A percentile compares a stretch with the other conserved stretches of the same genome.
Evolutionary conservation across 1,284 basidiomycete species (phyloP).

Genomic region (Cutaneotrichosporon curvatum): DNA sequence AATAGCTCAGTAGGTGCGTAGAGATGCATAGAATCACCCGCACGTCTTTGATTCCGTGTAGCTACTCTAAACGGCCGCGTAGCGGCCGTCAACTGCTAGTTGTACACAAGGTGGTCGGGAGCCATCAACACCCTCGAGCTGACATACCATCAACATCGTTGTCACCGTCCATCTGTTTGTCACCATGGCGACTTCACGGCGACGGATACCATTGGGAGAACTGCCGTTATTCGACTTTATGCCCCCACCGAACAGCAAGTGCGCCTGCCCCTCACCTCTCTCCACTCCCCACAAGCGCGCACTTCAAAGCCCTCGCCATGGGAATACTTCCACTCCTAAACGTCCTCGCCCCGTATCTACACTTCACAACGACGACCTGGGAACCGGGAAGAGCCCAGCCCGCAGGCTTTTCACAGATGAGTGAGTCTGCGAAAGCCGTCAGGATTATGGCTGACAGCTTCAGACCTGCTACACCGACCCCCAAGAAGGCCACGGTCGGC

Average conservation of each 20-base stretch:
- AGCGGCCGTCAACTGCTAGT: too few species aligned
- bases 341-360: neutral
- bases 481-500: neutral
- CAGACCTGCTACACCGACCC: too few species aligned
- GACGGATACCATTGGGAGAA: slow-evolving; percentile 9
- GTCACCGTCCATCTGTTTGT: too few species aligned
- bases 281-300: slow-evolving; percentile 16
- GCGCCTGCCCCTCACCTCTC: slow-evolving; percentile 10
- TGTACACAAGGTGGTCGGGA: neutral
- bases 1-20: too few species aligned
- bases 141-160: too few species aligned
- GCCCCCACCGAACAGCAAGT: slow-evolving; percentile 1
- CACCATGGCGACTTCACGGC: neutral
- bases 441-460: neutral
- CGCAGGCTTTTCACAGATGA: slow-evolving; percentile 9
- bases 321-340: slow-evolving; percentile 4
- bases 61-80: too few species aligned
- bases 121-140: too few species aligned
- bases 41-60: too few species aligned
- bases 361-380: slow-evolving; percentile 14
- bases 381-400: slow-evolving; percentile 11
- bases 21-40: too few species aligned
- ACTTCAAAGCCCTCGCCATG: neutral
- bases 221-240: slow-evolving; percentile 17
- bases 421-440: neutral